phyloP scores from a whole-genome alignment of 2,329 filamentous ascomycete species.

The Neopestalotiopsis clavispora region DNA sequence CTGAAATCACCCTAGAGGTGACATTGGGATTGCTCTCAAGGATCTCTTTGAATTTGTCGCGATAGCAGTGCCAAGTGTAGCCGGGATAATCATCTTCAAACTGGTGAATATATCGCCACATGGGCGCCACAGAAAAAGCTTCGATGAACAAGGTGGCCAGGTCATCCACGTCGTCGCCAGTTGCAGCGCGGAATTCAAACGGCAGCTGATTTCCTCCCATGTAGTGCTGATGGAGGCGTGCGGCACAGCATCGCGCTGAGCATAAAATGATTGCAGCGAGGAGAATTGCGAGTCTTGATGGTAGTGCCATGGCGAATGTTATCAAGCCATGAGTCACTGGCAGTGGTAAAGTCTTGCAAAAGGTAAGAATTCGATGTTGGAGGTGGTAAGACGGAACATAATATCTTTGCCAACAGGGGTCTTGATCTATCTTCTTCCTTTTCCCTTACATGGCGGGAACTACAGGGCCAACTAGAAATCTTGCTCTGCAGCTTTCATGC shows the following conservation, averaged over 20 bases:
- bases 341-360: not conserved
- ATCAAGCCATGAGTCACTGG: not conserved
- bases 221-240: not conserved
- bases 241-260: not conserved
- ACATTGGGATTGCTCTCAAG: not conserved
- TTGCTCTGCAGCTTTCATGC: too few relatives aligned
- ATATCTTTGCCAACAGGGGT: not conserved
- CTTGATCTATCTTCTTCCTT: too few relatives aligned
- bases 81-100: conserved; percentile 13
- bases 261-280: not conserved
- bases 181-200: conserved; percentile 13
- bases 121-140: not conserved
- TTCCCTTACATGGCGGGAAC: too few relatives aligned
- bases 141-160: conserved; percentile 3
- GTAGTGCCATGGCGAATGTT: not conserved
- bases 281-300: not conserved
- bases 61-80: conserved; percentile 2
- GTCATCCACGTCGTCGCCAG: conserved; percentile 1
- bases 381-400: not conserved
- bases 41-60: not conserved
- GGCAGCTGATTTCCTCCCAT: not conserved
- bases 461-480: too few relatives aligned
- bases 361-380: not conserved
- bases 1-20: conserved; percentile 9
- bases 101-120: conserved; percentile 8